These are phyloP conservation scores for Backusella tarrabulga DNA, from an alignment of 192 early-diverging fungal species.

Conservation along the genomic window DNA sequence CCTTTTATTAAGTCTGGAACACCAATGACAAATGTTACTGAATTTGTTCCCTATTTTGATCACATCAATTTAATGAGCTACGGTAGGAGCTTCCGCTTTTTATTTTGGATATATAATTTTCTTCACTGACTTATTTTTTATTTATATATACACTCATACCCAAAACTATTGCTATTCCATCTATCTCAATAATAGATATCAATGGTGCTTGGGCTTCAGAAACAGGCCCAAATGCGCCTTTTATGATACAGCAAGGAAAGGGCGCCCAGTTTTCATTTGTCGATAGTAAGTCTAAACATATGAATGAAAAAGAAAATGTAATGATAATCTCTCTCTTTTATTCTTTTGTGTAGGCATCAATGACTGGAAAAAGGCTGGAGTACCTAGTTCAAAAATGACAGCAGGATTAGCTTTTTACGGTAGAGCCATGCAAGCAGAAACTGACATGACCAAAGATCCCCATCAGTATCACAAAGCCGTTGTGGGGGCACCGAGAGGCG, in stretches of 20 bases:
- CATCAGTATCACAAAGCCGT: slow-evolving; percentile 39
- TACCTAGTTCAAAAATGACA: slow-evolving; percentile 56
- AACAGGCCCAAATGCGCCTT: slow-evolving; percentile 65
- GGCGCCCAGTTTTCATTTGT: slow-evolving; percentile 42
- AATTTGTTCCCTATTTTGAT: slow-evolving; percentile 53
- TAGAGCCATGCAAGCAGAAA: slow-evolving; percentile 44
- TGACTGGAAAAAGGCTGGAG: slow-evolving; percentile 56
- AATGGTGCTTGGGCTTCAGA: slow-evolving; percentile 56
- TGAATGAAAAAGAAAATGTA: not conserved
- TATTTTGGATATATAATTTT: not conserved
- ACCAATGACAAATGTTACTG: slow-evolving; percentile 47
- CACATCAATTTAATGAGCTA: slow-evolving; percentile 69
- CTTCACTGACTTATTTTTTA: not conserved
- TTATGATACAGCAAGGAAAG: slow-evolving; percentile 33
- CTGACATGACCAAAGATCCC: slow-evolving; percentile 30
- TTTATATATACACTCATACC: not conserved
- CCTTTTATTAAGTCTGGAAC: slow-evolving; percentile 51
- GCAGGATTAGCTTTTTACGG: slow-evolving; percentile 66
- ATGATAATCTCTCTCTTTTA: not conserved
- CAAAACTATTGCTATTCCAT: not conserved
- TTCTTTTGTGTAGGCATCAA: slow-evolving; percentile 36
- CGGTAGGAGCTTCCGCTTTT: slow-evolving; percentile 45
- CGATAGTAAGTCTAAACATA: slow-evolving; percentile 18
- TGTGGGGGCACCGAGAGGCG: slow-evolving; percentile 52
- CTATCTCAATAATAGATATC: slow-evolving; percentile 17